These are phyloP conservation scores for Neonectria hederae DNA, from an alignment of 2,329 filamentous ascomycete species.

Conservation along the genomic window DNA sequence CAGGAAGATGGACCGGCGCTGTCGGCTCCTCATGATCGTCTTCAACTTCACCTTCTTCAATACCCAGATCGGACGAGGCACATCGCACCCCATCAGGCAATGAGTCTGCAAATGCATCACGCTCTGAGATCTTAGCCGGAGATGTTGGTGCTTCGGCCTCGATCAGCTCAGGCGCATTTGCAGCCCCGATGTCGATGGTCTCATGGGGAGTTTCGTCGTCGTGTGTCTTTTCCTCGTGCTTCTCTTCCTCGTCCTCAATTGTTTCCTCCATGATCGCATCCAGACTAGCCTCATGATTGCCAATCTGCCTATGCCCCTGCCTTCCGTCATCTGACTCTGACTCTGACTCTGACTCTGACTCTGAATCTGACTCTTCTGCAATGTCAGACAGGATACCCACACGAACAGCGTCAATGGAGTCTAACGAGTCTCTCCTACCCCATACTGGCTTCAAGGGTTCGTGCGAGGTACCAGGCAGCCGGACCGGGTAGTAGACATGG, in stretches of 20 bases:
- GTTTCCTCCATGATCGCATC: not conserved
- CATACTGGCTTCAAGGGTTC: not conserved
- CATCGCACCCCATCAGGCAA: not conserved
- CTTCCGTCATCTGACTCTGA: not conserved
- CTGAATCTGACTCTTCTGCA: constrained; percentile 4
- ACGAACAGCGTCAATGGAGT: not conserved
- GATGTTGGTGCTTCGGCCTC: not conserved
- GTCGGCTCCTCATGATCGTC: not conserved
- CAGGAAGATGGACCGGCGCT: not conserved
- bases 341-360: not conserved
- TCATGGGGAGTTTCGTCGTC: not conserved
- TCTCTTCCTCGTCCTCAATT: not conserved
- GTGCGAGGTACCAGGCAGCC: not conserved
- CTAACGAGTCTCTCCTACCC: not conserved
- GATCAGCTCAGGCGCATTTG: not conserved
- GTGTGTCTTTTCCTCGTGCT: not conserved
- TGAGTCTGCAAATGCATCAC: not conserved
- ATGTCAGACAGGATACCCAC: constrained; percentile 13
- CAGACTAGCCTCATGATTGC: not conserved
- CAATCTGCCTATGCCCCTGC: not conserved
- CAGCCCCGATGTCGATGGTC: not conserved
- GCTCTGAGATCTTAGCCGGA: not conserved
- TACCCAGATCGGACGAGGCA: not conserved
- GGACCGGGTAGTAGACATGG: constrained; percentile 14
- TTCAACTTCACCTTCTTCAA: not conserved